Evolutionary conservation across 495 filamentous ascomycete genomes (phyloP).

Genomic region (Neurospora hispaniola): DNA sequence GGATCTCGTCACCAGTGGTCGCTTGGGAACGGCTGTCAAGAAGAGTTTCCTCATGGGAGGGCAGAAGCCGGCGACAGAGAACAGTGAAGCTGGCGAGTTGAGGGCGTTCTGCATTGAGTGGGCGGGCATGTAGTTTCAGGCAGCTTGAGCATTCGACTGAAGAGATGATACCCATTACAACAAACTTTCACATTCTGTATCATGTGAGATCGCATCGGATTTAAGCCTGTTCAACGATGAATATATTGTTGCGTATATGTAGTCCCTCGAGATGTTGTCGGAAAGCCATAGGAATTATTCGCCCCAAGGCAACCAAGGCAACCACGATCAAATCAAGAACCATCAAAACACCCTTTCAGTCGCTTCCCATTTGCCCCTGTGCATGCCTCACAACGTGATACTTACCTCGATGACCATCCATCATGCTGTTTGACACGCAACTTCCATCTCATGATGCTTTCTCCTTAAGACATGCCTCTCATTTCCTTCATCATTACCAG

Average conservation of each 20-base stretch:
- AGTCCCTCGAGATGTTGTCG: neutral
- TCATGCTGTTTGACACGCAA: neutral
- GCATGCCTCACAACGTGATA: neutral
- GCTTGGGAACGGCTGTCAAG: constrained; percentile 89
- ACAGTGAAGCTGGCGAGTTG: constrained; percentile 7
- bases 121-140: constrained; percentile 20
- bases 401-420: neutral
- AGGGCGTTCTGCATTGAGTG: constrained; percentile 27
- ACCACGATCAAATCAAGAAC: neutral
- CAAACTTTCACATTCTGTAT: neutral
- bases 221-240: neutral
- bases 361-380: neutral
- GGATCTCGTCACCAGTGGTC: constrained; percentile 72
- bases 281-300: neutral
- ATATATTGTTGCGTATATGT: neutral
- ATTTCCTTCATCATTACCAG: neutral
- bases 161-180: neutral
- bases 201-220: neutral
- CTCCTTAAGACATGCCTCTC: neutral
- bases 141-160: neutral
- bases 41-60: constrained; percentile 89
- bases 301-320: neutral
- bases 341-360: neutral
- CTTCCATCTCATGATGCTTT: neutral
- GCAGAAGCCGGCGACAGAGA: neutral